Evolutionary conservation across 1,139 yeast genomes (phyloP).

Genomic region (Pichia norvegensis): DNA sequence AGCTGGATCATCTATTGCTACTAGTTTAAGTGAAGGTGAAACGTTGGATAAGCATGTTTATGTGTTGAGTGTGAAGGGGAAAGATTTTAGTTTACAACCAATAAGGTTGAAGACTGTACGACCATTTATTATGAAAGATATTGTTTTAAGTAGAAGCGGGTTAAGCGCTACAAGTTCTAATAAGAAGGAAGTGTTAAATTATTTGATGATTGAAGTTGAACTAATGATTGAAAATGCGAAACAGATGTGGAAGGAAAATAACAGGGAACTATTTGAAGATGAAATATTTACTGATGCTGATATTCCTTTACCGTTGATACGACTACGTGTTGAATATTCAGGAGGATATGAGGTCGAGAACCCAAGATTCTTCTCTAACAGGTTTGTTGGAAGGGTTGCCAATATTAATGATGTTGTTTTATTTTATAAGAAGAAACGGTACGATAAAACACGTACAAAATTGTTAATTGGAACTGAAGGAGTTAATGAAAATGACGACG

Average conservation of each 20-base stretch:
- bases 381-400: slow-evolving; percentile 87
- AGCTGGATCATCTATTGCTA: slow-evolving; percentile 93
- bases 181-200: slow-evolving; percentile 53
- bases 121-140: slow-evolving; percentile 70
- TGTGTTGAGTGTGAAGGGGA: slow-evolving; percentile 54
- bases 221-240: slow-evolving; percentile 55
- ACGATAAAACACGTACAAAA: slow-evolving; percentile 17
- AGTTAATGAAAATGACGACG: slow-evolving; percentile 20
- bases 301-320: slow-evolving; percentile 65
- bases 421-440: slow-evolving; percentile 44
- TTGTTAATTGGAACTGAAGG: background rate
- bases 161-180: slow-evolving; percentile 60
- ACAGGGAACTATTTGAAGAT: slow-evolving; percentile 26
- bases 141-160: slow-evolving; percentile 47
- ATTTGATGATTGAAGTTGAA: slow-evolving; percentile 58
- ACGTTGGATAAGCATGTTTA: slow-evolving; percentile 68
- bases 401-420: slow-evolving; percentile 79
- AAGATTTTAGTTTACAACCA: slow-evolving; percentile 54
- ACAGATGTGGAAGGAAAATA: slow-evolving; percentile 38
- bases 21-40: slow-evolving; percentile 84
- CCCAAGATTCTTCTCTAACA: slow-evolving; percentile 78
- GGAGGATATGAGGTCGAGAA: slow-evolving; percentile 92
- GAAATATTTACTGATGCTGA: slow-evolving; percentile 21
- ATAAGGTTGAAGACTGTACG: slow-evolving; percentile 66
- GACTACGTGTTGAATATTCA: slow-evolving; percentile 79